Percentiles rank a stretch among this genome's conserved stretches.
Conservation (phyloP, 2,329 filamentous ascomycete genomes). For the Venturia oleaginea region DNA sequence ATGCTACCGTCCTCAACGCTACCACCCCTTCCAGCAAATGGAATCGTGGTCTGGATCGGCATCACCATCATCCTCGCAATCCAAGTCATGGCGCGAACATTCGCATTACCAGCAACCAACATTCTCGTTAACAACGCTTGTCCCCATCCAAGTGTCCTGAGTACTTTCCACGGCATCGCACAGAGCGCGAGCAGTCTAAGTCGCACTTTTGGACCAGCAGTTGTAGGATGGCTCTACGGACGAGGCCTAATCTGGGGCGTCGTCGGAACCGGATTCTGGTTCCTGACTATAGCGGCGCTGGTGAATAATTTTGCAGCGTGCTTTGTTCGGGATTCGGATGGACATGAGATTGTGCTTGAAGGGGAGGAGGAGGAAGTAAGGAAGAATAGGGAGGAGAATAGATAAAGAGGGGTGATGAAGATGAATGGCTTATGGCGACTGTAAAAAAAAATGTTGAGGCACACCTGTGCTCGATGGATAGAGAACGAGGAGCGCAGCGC, state of each 20-base stretch:
- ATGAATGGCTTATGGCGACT: not conserved
- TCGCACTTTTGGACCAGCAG: conserved; percentile 50
- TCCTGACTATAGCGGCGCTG: conserved; percentile 41
- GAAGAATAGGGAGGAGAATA: not conserved
- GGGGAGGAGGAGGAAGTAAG: conserved; percentile 47
- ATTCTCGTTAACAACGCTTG: conserved; percentile 54
- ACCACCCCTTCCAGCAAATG: conserved; percentile 32
- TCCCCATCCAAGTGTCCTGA: conserved; percentile 45
- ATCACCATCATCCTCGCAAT: conserved; percentile 34
- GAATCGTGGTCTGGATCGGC: conserved; percentile 33
- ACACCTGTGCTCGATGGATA: not conserved
- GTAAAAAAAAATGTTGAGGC: not conserved
- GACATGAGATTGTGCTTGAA: conserved; percentile 56
- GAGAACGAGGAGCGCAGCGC: not conserved
- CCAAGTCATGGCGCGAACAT: conserved; percentile 39
- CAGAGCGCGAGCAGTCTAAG: conserved; percentile 52
- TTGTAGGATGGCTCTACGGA: conserved; percentile 54
- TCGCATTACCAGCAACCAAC: conserved; percentile 47
- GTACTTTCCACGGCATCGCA: conserved; percentile 49
- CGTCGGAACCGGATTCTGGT: conserved; percentile 53
- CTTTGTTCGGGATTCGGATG: conserved; percentile 51
- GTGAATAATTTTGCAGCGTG: conserved; percentile 43
- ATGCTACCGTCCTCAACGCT: conserved; percentile 30
- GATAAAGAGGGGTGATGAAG: not conserved
- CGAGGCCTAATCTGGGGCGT: conserved; percentile 47